Conservation (phyloP, 176 grass and related monocot genomes). For the Triticum monococcum region DNA sequence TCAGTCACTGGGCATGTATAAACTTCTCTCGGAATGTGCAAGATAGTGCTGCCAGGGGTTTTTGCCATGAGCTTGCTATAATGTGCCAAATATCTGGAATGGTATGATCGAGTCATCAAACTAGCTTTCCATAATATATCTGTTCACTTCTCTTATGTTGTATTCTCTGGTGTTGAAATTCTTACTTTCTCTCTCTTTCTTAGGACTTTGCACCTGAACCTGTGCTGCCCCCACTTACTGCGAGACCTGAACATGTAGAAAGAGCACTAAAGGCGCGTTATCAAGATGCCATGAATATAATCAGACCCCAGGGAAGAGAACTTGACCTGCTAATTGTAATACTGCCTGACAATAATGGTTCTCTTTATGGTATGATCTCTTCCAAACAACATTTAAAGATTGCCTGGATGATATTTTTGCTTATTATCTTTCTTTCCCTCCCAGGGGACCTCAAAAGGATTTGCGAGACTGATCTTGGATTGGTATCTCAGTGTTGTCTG, state of each 20-base stretch:
- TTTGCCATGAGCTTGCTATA: slow-evolving; percentile 73
- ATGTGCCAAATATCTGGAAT: slow-evolving; percentile 96
- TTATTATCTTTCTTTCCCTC: slow-evolving; percentile 13
- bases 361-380: slow-evolving; percentile 65
- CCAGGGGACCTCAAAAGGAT: slow-evolving; percentile 94
- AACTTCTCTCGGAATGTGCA: slow-evolving; percentile 80
- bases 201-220: slow-evolving; percentile 81
- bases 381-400: neutral
- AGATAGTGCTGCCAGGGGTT: slow-evolving; percentile 68
- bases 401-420: slow-evolving; percentile 3
- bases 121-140: neutral
- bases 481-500: slow-evolving; percentile 96
- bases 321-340: slow-evolving; percentile 90
- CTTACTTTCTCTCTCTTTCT: neutral
- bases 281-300: slow-evolving; percentile 70
- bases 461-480: slow-evolving; percentile 91
- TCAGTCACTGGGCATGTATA: slow-evolving; percentile 70
- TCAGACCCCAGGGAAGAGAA: slow-evolving; percentile 65
- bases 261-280: slow-evolving; percentile 71
- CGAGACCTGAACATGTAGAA: slow-evolving; percentile 80
- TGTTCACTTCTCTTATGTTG: neutral
- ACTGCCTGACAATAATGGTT: slow-evolving; percentile 84
- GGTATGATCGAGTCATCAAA: slow-evolving; percentile 35
- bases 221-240: slow-evolving; percentile 64
- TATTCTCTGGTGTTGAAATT: neutral